A percentile compares a stretch with the other conserved stretches of the same genome.
phyloP scores from a whole-genome alignment of 129 eudicot species.

The sunflower (Helianthus annuus) region DNA sequence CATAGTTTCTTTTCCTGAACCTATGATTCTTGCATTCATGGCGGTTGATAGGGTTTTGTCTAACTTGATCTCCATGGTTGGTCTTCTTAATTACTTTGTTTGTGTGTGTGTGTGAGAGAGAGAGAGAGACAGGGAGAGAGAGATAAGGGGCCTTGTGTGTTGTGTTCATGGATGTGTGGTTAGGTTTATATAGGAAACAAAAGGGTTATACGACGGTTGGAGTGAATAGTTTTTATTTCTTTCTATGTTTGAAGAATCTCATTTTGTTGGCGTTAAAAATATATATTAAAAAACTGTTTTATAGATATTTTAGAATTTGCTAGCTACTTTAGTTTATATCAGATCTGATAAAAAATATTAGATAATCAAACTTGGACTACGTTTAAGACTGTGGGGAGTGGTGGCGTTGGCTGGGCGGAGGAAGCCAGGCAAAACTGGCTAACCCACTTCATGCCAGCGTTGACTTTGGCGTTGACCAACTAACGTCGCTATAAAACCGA shows the following conservation, averaged over 20 bases:
- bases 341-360: too few species aligned
- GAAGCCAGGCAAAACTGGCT: too few species aligned
- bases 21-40: conserved; percentile 66
- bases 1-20: conserved; percentile 61
- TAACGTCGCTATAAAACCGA: too few species aligned
- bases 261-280: not conserved
- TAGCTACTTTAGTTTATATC: too few species aligned
- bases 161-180: conserved; percentile 21
- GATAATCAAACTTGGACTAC: too few species aligned
- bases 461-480: too few species aligned
- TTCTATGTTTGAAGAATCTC: not conserved
- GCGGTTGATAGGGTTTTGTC: conserved; percentile 41
- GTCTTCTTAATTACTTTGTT: not conserved
- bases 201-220: conserved; percentile 13
- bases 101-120: not conserved
- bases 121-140: not conserved
- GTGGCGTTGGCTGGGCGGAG: too few species aligned
- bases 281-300: too few species aligned
- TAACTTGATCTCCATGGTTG: conserved; percentile 42
- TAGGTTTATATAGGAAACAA: conserved; percentile 43
- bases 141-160: conserved; percentile 6
- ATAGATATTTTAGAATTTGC: too few species aligned
- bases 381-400: too few species aligned
- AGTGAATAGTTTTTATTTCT: not conserved
- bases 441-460: too few species aligned